A percentile compares a stretch with the other conserved stretches of the same genome.
These are phyloP conservation scores for Cardamine occulta DNA, from an alignment of 345 rosid species.

Conservation along the genomic window DNA sequence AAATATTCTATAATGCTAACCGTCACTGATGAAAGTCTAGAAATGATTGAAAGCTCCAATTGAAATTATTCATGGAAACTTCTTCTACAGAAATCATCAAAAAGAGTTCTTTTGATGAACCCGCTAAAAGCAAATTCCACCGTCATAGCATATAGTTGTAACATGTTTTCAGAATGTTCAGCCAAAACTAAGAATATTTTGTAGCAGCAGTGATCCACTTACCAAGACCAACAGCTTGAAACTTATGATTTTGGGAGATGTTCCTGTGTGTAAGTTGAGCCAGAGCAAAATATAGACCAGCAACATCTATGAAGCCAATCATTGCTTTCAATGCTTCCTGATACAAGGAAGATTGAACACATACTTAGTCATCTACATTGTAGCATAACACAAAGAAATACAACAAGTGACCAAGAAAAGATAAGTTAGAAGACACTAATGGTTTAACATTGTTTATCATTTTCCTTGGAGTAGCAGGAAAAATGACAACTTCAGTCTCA, in stretches of 20 bases:
- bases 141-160: not conserved
- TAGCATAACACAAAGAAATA: not conserved
- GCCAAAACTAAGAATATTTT: not conserved
- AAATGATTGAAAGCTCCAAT: not conserved
- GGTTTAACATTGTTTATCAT: too few relatives aligned
- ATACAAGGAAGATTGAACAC: constrained; percentile 10
- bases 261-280: constrained; percentile 94
- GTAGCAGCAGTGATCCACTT: constrained; percentile 34
- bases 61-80: not conserved
- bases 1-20: too few relatives aligned
- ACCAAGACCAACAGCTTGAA: constrained; percentile 98
- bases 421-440: too few relatives aligned
- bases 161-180: not conserved
- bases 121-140: not conserved
- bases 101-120: not conserved
- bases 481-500: too few relatives aligned
- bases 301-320: constrained; percentile 94
- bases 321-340: constrained; percentile 94
- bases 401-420: too few relatives aligned
- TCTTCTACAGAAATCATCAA: not conserved
- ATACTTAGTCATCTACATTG: constrained; percentile 20
- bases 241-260: constrained; percentile 95
- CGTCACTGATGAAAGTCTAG: too few relatives aligned
- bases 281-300: constrained; percentile 90
- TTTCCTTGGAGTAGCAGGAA: too few relatives aligned